phyloP scores from a whole-genome alignment of 2,329 filamentous ascomycete species.

The Penicillium sp. region DNA sequence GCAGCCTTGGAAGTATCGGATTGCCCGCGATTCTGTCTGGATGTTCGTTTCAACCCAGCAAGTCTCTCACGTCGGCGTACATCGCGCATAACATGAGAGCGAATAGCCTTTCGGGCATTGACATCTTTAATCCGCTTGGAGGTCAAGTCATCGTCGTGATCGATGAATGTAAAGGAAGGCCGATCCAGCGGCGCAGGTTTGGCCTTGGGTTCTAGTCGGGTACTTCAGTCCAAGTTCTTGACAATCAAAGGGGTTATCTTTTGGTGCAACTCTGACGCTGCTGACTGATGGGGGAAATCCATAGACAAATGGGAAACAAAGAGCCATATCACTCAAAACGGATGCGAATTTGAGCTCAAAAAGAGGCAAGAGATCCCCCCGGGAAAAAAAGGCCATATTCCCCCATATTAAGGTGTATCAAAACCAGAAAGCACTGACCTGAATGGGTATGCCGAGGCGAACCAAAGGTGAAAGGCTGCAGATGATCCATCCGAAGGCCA shows the following conservation, averaged over 20 bases:
- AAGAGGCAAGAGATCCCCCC: not conserved
- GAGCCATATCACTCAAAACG: not conserved
- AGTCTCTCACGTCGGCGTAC: constrained; percentile 44
- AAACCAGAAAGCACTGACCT: constrained; percentile 26
- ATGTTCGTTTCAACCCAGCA: constrained; percentile 39
- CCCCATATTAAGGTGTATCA: not conserved
- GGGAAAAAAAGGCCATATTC: not conserved
- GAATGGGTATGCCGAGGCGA: constrained; percentile 22
- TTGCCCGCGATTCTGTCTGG: constrained; percentile 26
- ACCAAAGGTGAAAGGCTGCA: constrained; percentile 20
- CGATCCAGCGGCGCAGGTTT: constrained; percentile 26
- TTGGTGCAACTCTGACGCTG: not conserved
- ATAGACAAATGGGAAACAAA: constrained; percentile 9
- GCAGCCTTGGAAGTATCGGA: constrained; percentile 8
- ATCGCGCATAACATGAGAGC: constrained; percentile 47
- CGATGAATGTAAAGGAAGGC: constrained; percentile 44
- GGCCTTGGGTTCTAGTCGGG: constrained; percentile 21
- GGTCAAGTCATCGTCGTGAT: constrained; percentile 42
- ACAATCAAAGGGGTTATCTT: not conserved
- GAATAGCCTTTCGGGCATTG: constrained; percentile 42
- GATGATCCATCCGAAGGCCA: constrained; percentile 28
- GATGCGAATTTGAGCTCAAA: not conserved
- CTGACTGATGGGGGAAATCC: not conserved
- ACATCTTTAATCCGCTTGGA: constrained; percentile 42
- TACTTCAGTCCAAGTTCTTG: constrained; percentile 1